These are phyloP conservation scores for Hortiboletus campestris DNA, from an alignment of 768 basidiomycete genomes.

Conservation along the genomic window DNA sequence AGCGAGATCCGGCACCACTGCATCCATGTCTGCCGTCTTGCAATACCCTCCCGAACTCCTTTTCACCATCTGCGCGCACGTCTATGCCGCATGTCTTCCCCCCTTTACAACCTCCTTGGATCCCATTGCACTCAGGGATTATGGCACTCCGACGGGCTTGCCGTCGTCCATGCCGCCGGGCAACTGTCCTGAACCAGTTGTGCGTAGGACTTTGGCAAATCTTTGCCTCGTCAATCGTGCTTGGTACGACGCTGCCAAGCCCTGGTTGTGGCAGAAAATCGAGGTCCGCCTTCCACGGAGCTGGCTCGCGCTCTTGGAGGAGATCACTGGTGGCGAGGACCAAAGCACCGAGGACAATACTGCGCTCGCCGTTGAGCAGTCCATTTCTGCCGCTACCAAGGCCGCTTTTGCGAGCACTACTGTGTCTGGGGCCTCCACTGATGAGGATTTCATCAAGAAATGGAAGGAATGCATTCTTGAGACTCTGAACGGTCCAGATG, in stretches of 20 bases:
- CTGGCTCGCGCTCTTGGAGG: constrained; percentile 80
- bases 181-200: constrained; percentile 65
- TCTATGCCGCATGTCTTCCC: constrained; percentile 64
- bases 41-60: constrained; percentile 73
- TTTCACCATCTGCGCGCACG: constrained; percentile 66
- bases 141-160: constrained; percentile 52
- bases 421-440: constrained; percentile 33
- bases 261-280: constrained; percentile 82
- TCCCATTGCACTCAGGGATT: constrained; percentile 51
- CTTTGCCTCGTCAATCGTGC: constrained; percentile 76
- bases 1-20: background rate
- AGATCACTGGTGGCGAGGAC: constrained; percentile 72
- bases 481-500: constrained; percentile 59
- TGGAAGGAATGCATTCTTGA: constrained; percentile 63
- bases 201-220: constrained; percentile 62
- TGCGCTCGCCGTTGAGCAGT: constrained; percentile 60
- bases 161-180: constrained; percentile 74
- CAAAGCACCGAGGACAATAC: constrained; percentile 47
- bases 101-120: constrained; percentile 61
- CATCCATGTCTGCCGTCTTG: constrained; percentile 26
- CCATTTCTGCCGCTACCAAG: constrained; percentile 64
- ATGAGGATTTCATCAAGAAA: constrained; percentile 43
- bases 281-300: constrained; percentile 82
- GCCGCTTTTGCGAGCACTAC: constrained; percentile 54
- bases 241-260: constrained; percentile 82